Conservation (phyloP, 768 basidiomycete genomes). For the Sutorius australiensis region DNA sequence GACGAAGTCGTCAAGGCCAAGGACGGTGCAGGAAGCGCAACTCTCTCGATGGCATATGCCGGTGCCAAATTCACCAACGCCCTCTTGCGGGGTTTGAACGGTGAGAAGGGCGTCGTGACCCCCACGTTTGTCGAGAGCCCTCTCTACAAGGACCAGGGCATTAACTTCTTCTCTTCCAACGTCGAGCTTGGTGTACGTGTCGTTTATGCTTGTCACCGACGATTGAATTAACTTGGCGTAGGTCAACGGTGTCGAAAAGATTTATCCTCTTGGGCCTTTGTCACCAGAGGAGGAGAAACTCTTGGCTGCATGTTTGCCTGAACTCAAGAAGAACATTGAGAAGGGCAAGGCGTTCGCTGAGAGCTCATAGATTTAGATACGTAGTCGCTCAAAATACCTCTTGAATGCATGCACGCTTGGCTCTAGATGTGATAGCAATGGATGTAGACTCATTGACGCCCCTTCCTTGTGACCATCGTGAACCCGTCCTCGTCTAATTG, state of each 20-base stretch:
- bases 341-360: conserved; percentile 84
- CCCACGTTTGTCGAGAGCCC: conserved; percentile 90
- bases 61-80: conserved; percentile 66
- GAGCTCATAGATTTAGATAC: conserved; percentile 28
- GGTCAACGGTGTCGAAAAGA: conserved; percentile 88
- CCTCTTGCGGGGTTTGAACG: conserved; percentile 58
- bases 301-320: conserved; percentile 82
- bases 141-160: conserved; percentile 77
- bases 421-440: background rate
- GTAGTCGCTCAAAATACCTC: conserved; percentile 20
- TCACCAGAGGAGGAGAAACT: conserved; percentile 82
- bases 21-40: conserved; percentile 77
- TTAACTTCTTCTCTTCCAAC: conserved; percentile 92
- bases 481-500: conserved; percentile 93
- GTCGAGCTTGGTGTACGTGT: conserved; percentile 86
- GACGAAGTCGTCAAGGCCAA: conserved; percentile 99
- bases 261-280: conserved; percentile 77
- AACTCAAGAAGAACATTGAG: conserved; percentile 96
- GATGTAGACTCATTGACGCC: conserved; percentile 33
- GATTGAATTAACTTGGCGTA: conserved; percentile 28
- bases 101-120: conserved; percentile 66
- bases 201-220: background rate
- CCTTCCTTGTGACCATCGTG: conserved; percentile 66
- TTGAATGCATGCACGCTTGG: conserved; percentile 7
- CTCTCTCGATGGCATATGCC: conserved; percentile 76